phyloP scores from a whole-genome alignment of 768 basidiomycete genomes.

The Suillus paluster region DNA sequence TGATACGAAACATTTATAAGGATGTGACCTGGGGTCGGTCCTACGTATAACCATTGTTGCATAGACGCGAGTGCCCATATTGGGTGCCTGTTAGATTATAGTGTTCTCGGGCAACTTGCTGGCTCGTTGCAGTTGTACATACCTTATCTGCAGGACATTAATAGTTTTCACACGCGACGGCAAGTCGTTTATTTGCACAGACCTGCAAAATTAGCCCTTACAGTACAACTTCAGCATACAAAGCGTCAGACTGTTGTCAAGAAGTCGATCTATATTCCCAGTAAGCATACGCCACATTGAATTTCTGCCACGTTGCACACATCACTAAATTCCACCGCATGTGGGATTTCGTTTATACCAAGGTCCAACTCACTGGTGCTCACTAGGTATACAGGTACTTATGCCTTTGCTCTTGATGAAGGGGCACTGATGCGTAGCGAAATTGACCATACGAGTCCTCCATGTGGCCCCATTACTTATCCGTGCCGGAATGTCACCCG shows the following conservation, averaged over 20 bases:
- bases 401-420: background rate
- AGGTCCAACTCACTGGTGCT: no score
- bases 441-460: background rate
- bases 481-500: background rate
- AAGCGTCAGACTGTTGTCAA: background rate
- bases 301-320: background rate
- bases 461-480: background rate
- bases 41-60: background rate
- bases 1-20: slow-evolving; percentile 73
- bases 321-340: background rate
- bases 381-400: no score
- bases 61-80: background rate
- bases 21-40: slow-evolving; percentile 23
- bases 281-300: background rate
- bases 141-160: background rate
- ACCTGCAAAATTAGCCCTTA: background rate
- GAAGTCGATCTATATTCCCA: background rate
- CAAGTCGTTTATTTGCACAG: no score
- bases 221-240: background rate
- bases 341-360: background rate
- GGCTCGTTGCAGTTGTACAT: background rate
- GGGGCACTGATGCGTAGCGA: background rate
- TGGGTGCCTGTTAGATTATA: background rate
- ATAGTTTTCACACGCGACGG: background rate
- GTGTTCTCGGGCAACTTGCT: background rate